Base-by-base conservation (phyloP, 768 basidiomycete species). In the Clathrus columnatus region DNA sequence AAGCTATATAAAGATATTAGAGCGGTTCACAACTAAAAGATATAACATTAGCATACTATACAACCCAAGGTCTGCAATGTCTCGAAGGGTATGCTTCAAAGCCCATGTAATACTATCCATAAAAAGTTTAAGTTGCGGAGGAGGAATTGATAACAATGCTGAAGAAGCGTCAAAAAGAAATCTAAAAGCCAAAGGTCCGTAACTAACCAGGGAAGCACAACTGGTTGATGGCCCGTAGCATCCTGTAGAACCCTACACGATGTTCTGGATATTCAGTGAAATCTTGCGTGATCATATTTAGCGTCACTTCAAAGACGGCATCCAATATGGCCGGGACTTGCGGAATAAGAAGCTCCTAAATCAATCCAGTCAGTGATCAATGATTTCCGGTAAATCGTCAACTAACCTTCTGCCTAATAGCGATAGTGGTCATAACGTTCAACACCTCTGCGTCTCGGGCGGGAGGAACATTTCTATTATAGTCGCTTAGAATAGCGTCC, bases 201-300 rank as follows among this genome's bases (percentile, higher is more conserved):
- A n/a, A 62, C 70, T 54, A 50, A 70, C 73, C 70, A 51, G 72
- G 67, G 68, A 77, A 77, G 63, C 75, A 76, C 59, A 69, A 68
- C 43, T 65, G 52, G 62, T 75, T 71, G 65, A 74, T 73, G 0
- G 71, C 73, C 26, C 74, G 69, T 18, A 77, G 65, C 51, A 77
- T 65, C 61, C 69, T 71, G 69, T 72, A 77, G 69, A 77, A 76
- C 36, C 73, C 76, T 16, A 72, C 69, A 29, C 76, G 72, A 61
- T 77, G 75, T 61, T 77, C 76, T 1, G 76, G 76, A 66, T 67
- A 77, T 59, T 76, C 75, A 42, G 76, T 68, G 60, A 76, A 72
- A 64, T 77, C 75, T 60, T 74, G 71, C 62, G 73, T 76, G 65
- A 77, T 77, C 76, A 77, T 77, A 41, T 63, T 62, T 7, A 77